Base-by-base conservation (phyloP, 2,329 filamentous ascomycete genomes). In the Cladosporium sp. region DNA sequence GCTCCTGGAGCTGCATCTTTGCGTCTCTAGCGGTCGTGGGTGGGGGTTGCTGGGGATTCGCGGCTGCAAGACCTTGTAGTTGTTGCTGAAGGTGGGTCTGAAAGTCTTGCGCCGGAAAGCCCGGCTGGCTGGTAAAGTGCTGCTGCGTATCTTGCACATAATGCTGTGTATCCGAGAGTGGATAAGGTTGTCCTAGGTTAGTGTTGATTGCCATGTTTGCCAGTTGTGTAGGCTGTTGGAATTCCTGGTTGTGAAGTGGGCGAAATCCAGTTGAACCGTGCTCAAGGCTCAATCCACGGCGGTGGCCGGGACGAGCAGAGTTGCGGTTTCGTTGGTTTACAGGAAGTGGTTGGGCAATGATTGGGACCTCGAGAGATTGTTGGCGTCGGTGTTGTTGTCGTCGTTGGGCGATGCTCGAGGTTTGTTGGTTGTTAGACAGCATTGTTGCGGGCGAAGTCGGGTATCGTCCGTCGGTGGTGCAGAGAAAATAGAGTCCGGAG, bases 111-210 rank as follows among this genome's bases (percentile, higher is more conserved):
- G 72, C 67, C 64, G 60, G 76, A 68, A 70, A 84, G 86, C 90
- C 89, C 87, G 90, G 90, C 88, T 91, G 88, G 87, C 87, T 87
- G 86, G 88, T 86, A 86, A 87, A 88, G 84, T 93, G 91, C 89
- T 92, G 88, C 87, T 94, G 92, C 88, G 90, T 86, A 91, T 92
- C 91, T 90, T 90, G 90, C 89, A 92, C 86, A 82, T 88, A 85
- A 86, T 92, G 90, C 87, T 93, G 91, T 86, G 83, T 82, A 86
- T 92, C 90, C 85, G 82, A 81, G 82, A 85, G 79, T 80, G 64
- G 58, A 61, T 81, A 65, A n/a, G 41, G 83, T 81, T 82, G 80
- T 85, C 83, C 83, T 84, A 79, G 75, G 83, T 86, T 85, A 85
- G 83, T 85, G 65, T 71, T 69, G 62, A 26, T 57, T 65, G 63